A percentile compares a stretch with the other conserved stretches of the same genome.
Evolutionary conservation across 73 alveolate species (phyloP).

Genomic region (Tetrahymena borealis): DNA sequence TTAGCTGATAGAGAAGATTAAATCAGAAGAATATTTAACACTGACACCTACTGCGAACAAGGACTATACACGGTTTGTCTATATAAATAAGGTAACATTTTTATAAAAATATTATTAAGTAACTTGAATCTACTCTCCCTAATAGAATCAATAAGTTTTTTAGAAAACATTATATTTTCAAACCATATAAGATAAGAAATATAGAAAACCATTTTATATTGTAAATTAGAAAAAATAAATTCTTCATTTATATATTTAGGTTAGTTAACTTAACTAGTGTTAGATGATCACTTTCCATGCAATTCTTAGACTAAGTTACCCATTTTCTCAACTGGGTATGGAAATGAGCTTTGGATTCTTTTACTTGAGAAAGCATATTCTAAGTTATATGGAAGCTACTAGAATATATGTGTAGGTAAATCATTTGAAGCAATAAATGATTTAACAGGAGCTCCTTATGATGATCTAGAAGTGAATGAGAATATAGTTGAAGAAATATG

Average conservation of each 20-base stretch:
- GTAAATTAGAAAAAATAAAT: too few species aligned
- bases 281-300: conserved; percentile 97
- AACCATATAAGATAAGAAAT: too few species aligned
- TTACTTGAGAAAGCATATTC: conserved; percentile 98
- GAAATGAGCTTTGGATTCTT: conserved; percentile 93
- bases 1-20: conserved; percentile 60
- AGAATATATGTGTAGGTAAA: conserved; percentile 75
- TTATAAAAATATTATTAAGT: too few species aligned
- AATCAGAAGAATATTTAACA: conserved; percentile 41
- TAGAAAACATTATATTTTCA: too few species aligned
- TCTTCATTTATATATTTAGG: too few species aligned
- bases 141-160: too few species aligned
- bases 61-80: too few species aligned
- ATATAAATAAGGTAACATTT: too few species aligned
- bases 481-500: too few species aligned
- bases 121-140: too few species aligned
- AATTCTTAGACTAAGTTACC: conserved; percentile 95
- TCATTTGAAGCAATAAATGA: conserved; percentile 89
- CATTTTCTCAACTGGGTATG: conserved; percentile 64
- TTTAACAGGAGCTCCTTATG: conserved; percentile 80
- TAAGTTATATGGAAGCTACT: conserved; percentile 81
- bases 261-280: too few species aligned
- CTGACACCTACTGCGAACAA: conserved; percentile 42
- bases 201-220: too few species aligned
- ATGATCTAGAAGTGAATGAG: conserved; percentile 59